Evolutionary conservation across 2,329 filamentous ascomycete species (phyloP), one percentile per base, ranked within the genome.

Genomic region (Ceratocystis harringtonii): DNA sequence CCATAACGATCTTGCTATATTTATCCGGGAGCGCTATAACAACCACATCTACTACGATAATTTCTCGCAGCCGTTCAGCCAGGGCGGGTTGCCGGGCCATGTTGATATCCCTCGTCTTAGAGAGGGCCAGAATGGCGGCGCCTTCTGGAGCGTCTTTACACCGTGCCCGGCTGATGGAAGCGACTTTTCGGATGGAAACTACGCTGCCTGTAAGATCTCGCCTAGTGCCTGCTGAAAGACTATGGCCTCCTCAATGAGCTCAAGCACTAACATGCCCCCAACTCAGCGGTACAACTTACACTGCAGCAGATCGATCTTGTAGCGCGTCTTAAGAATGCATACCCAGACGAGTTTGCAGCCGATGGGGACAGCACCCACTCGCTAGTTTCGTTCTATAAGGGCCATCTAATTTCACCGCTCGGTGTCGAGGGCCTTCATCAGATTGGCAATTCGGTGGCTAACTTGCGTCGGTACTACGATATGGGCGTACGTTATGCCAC

Each of bases 61-160:
- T 61, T 96, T 96, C 76, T 86, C 81, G n/a, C 76, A 84, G 45
- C 80, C 82, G 5, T 96, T 96, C 71, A 81, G 86, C 69, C 77
- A 88, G 25, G 90, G 89, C 41, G 83, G 82, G 0, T 75, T 95
- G 63, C 72, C 74, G 0, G 79, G 79, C 2, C 89, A 97, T 69
- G 87, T 94, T 63, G 92, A 97, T 73, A 77, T 96, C 7, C 85
- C 87, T 0, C 84, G 92, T 4, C 79, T 96, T 61, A 79, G 82
- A 44, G 75, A 83, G 62, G 91, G 92, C 1, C 79, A 81, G 69
- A 84, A 87, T 68, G 91, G 91, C 48, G 92, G 91, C 65, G 86
- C 89, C n/a, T 96, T 96, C 73, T 96, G 92, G 92, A 92, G 87
- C 72, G 90, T 94, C 8, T 97, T 81, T 71, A 84, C 88, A 50